Percentiles rank a stretch among this genome's conserved stretches.
Evolutionary conservation across 2,329 filamentous ascomycete genomes (phyloP).

Genomic region (Ophiostoma ips): DNA sequence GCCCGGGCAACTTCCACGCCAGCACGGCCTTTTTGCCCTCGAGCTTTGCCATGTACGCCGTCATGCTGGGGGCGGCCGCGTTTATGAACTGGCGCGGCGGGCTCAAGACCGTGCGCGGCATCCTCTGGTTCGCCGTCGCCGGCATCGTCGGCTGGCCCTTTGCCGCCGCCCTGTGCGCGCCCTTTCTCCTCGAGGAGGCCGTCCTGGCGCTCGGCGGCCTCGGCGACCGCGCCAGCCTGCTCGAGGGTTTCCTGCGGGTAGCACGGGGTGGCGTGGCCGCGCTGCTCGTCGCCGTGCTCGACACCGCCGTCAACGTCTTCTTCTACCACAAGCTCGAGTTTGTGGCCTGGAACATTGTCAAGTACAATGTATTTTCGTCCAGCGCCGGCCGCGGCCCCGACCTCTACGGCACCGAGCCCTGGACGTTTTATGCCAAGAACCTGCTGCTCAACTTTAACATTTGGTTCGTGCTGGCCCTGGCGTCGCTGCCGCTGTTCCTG

Average conservation of each 20-base stretch:
- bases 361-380: slow-evolving; percentile 85
- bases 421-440: slow-evolving; percentile 93
- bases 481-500: slow-evolving; percentile 60
- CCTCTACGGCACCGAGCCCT: slow-evolving; percentile 90
- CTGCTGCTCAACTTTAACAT: slow-evolving; percentile 87
- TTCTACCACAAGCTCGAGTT: slow-evolving; percentile 71
- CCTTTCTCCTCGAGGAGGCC: slow-evolving; percentile 68
- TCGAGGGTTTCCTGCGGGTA: slow-evolving; percentile 46
- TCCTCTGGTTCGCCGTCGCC: slow-evolving; percentile 82
- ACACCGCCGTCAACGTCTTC: slow-evolving; percentile 61
- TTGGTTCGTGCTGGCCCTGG: slow-evolving; percentile 73
- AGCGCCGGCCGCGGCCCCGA: slow-evolving; percentile 75
- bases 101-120: slow-evolving; percentile 64
- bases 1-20: slow-evolving; percentile 87
- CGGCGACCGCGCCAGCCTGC: slow-evolving; percentile 44
- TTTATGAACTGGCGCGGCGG: slow-evolving; percentile 86
- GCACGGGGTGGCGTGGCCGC: slow-evolving; percentile 54
- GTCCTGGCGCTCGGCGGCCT: slow-evolving; percentile 35
- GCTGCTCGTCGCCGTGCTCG: slow-evolving; percentile 42
- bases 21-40: slow-evolving; percentile 79
- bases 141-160: slow-evolving; percentile 91
- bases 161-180: slow-evolving; percentile 64
- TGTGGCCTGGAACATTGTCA: slow-evolving; percentile 84
- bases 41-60: slow-evolving; percentile 92
- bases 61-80: slow-evolving; percentile 69